Base-by-base conservation (phyloP, 1,284 basidiomycete species). In the Baeospora myosura region DNA sequence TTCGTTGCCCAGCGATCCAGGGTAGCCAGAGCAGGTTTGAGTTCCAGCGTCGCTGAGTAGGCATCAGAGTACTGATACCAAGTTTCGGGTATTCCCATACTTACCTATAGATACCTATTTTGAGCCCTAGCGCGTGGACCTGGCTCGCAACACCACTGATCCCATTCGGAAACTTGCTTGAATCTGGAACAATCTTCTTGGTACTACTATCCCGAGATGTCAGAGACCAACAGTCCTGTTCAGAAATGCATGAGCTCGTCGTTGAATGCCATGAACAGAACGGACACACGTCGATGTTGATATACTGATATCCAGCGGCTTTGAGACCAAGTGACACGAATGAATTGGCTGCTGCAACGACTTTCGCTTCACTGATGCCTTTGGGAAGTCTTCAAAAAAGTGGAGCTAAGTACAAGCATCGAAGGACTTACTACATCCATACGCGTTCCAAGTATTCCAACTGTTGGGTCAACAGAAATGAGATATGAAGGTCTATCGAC, bases 381-480 rank as follows among this genome's bases (percentile, higher is more conserved):
- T 41, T 21, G 28, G 43, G 40, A 10, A 41, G 43, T n/a, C n/a
- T n/a, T n/a, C 18, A 8, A 16, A 45, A 34, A 6, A 10, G 29
- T 26, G 10, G 32, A 38, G 37, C 20, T 21, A 30, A 29, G 6
- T 30, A 12, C 5, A 7, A 23, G 11, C 4, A 32, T 14, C 23
- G 10, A 39, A 14, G 4, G 10, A 45, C 63, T 17, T 50, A 73
- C 71, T 54, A 42, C 73, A 65, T 21, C 59, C 56, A 49, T 73
- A 74, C 2, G 72, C 73, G 45, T 76, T 76, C 72, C 72, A 75
- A 7, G 64, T 58, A 47, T 76, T 76, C 73, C 73, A 76, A 24
- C 72, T 74, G 32, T 17, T 21, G 21, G 14, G 10, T 29, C 11
- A 11, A 16, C 24, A 29, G 3, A 28, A 32, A 10, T 6, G 2